Evolutionary conservation across 140 eudicot species (phyloP), one percentile per base, ranked within the genome.

Genomic region (Erigeron philadelphicus): DNA sequence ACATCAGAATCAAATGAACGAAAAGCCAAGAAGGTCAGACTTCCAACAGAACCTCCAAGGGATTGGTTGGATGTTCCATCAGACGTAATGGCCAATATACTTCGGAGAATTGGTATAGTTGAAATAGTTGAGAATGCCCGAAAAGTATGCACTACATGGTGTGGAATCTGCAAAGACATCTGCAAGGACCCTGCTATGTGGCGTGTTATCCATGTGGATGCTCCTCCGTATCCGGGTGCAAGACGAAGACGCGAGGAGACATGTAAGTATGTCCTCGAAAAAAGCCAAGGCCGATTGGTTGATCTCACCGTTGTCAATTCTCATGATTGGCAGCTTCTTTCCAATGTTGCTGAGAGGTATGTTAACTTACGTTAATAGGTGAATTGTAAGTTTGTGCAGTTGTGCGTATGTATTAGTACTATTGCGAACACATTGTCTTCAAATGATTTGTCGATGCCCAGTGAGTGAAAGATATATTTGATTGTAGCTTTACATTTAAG

Each of bases 221-320:
- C 6, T 19, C 35, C 25, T 21, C 1, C 3, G 4, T 9, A 18
- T 56, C 61, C 61, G 8, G 11, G 12, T 18, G 9, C 4, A 6
- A 18, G 38, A 7, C 44, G 5, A 4, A 35, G 1, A 31, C 45
- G 9, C 7, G 4, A 12, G 4, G 3, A 11, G 65, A 50, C 15
- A 6, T 52, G 63, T 49, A 8, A 17, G 72, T 3, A n/a, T 8
- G 72, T 47, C 41, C 9, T 54, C 8, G 41, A 12, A 17, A 38
- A 64, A 69, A 69, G 74, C 54, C 64, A 15, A 41, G 64, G 54
- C 38, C 54, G 38, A 11, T 69, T 69, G 43, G 54, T 69, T 69
- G 74, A 69, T 55, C 1, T 69, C 21, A 18, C 55, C 21, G 5
- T 69, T 0, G 3, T 11, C 1, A 1, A 40, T 54, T 7, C 3